Evolutionary conservation across 108 stramenopile genomes (phyloP).

Genomic region (Fistulifera pelliculosa): DNA sequence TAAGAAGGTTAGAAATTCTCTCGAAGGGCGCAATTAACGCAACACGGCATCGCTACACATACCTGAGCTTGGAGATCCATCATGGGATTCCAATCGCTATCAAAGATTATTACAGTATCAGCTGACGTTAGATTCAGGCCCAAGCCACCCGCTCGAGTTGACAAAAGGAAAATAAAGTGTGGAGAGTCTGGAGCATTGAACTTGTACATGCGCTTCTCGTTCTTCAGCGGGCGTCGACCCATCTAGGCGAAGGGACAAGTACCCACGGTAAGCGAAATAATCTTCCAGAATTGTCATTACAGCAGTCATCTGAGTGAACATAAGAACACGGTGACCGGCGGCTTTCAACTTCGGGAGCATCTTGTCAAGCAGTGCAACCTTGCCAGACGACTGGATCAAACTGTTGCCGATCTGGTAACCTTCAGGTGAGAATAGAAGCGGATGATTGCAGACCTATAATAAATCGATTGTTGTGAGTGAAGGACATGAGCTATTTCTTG

Average conservation of each 20-base stretch:
- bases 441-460: constrained; percentile 73
- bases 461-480: too few species aligned
- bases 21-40: not conserved
- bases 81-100: constrained; percentile 98
- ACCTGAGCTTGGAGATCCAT: constrained; percentile 93
- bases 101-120: constrained; percentile 95
- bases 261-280: constrained; percentile 75
- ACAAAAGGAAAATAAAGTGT: constrained; percentile 88
- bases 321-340: constrained; percentile 88
- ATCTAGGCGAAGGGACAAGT: constrained; percentile 69
- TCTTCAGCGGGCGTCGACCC: constrained; percentile 89
- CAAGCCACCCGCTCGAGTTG: constrained; percentile 89
- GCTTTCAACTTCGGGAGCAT: constrained; percentile 86
- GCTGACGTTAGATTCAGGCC: constrained; percentile 84
- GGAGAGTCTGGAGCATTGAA: constrained; percentile 87
- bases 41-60: not conserved
- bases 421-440: constrained; percentile 72
- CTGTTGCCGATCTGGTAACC: constrained; percentile 73
- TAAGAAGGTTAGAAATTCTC: not conserved
- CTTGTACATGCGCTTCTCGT: constrained; percentile 90
- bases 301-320: constrained; percentile 96
- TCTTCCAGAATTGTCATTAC: constrained; percentile 93
- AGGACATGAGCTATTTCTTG: too few species aligned
- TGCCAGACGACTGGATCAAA: constrained; percentile 82
- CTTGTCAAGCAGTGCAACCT: constrained; percentile 83